A percentile compares a stretch with the other conserved stretches of the same genome.
Evolutionary conservation across 2,329 filamentous ascomycete species (phyloP).

Genomic region (Plectosphaerella sp.): DNA sequence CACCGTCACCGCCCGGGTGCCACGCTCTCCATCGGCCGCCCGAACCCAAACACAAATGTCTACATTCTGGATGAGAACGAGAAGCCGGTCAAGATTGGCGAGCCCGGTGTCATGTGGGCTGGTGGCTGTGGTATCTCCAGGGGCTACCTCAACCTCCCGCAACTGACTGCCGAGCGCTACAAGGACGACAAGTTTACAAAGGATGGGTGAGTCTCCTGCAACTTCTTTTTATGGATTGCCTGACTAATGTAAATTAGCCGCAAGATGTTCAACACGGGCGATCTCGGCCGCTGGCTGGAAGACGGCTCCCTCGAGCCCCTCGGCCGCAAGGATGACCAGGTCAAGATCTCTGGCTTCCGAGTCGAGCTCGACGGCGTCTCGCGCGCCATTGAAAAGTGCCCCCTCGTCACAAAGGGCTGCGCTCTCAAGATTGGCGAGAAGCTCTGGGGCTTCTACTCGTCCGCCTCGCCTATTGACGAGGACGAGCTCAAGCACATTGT

Average conservation of each 20-base stretch:
- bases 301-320: constrained; percentile 51
- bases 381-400: constrained; percentile 39
- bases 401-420: constrained; percentile 41
- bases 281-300: constrained; percentile 49
- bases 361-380: constrained; percentile 57
- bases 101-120: constrained; percentile 51
- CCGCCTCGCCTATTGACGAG: constrained; percentile 24
- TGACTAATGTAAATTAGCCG: constrained; percentile 14
- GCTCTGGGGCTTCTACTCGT: constrained; percentile 46
- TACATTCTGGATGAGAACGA: constrained; percentile 44
- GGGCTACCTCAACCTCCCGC: constrained; percentile 50
- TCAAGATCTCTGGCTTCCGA: constrained; percentile 55
- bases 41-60: constrained; percentile 52
- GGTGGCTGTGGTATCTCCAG: constrained; percentile 50
- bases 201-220: constrained; percentile 37
- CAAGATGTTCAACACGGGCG: constrained; percentile 57
- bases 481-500: constrained; percentile 34
- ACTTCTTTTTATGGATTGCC: background rate
- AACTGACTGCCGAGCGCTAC: constrained; percentile 45
- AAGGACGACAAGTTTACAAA: constrained; percentile 44
- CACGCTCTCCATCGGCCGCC: constrained; percentile 47
- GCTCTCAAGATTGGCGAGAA: constrained; percentile 41
- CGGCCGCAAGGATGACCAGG: constrained; percentile 56
- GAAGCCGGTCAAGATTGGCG: constrained; percentile 39
- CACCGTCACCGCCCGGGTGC: constrained; percentile 24